Percentiles rank a stretch among this genome's conserved stretches.
Evolutionary conservation across 1,284 basidiomycete species (phyloP).

Genomic region (Flammula alnicola): DNA sequence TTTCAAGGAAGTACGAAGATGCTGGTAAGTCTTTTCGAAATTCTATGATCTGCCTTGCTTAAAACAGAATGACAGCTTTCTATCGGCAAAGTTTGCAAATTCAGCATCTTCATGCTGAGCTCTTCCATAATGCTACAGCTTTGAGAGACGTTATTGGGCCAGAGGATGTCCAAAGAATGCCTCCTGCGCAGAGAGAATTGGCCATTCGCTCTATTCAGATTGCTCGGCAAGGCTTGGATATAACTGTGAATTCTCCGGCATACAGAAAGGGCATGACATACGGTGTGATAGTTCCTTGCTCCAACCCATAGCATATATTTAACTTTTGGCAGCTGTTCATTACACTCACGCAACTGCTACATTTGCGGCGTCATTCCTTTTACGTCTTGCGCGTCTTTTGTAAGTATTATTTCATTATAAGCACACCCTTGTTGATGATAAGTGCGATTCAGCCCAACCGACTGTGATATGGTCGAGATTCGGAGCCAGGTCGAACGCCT

Average conservation of each 20-base stretch:
- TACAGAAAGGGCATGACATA: conserved; percentile 92
- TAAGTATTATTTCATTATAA: conserved; percentile 42
- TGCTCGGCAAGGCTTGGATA: conserved; percentile 70
- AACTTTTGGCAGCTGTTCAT: conserved; percentile 66
- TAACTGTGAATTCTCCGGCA: conserved; percentile 75
- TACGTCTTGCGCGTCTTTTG: conserved; percentile 87
- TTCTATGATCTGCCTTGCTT: conserved; percentile 8
- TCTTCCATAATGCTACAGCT: conserved; percentile 82
- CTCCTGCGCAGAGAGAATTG: conserved; percentile 66
- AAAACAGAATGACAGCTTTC: conserved; percentile 63
- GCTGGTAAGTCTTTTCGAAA: conserved; percentile 54
- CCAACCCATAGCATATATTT: conserved; percentile 3
- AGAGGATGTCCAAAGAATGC: conserved; percentile 79
- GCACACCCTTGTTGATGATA: too few species aligned
- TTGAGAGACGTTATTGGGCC: conserved; percentile 76
- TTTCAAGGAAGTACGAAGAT: conserved; percentile 82
- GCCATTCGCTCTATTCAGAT: conserved; percentile 75
- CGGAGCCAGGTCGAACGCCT: conserved; percentile 80
- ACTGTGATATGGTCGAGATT: conserved; percentile 80
- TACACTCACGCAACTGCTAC: conserved; percentile 93
- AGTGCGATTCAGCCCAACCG: conserved; percentile 65
- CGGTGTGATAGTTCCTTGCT: conserved; percentile 47
- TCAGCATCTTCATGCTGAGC: conserved; percentile 77
- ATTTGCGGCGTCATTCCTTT: conserved; percentile 87
- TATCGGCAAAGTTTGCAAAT: conserved; percentile 84